Evolutionary conservation across 495 filamentous ascomycete species (phyloP).

Genomic region (Schizothecium vesticola): DNA sequence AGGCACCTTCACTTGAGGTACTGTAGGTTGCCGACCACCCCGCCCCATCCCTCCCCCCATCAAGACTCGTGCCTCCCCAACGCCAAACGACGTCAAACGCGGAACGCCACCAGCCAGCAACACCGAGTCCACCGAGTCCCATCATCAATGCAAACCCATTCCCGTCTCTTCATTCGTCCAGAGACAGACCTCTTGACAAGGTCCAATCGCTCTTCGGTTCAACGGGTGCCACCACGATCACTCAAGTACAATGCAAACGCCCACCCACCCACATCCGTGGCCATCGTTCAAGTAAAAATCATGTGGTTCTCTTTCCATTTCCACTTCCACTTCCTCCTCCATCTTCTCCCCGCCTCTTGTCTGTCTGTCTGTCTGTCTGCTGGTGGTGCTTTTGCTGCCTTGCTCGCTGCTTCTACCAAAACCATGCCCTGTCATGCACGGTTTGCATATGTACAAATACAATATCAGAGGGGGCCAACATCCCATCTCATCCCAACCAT

Average conservation of each 20-base stretch:
- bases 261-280: not conserved
- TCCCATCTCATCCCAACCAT: not conserved
- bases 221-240: no score
- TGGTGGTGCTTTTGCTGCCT: not conserved
- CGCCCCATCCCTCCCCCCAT: no score
- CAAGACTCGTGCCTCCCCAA: not conserved
- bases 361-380: not conserved
- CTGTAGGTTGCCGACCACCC: not conserved
- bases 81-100: not conserved
- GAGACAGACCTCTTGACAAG: no score
- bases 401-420: not conserved
- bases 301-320: not conserved
- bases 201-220: no score
- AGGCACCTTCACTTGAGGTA: no score
- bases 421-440: not conserved
- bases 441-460: not conserved
- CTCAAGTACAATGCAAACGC: not conserved
- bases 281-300: not conserved
- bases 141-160: not conserved
- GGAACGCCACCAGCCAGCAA: not conserved
- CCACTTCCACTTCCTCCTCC: not conserved
- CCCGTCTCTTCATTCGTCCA: not conserved
- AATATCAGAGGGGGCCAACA: not conserved
- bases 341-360: not conserved
- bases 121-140: not conserved